Evolutionary conservation across 2,329 filamentous ascomycete genomes (phyloP), one percentile per base, ranked within the genome.

Genomic region (Alternaria gansuensis): DNA sequence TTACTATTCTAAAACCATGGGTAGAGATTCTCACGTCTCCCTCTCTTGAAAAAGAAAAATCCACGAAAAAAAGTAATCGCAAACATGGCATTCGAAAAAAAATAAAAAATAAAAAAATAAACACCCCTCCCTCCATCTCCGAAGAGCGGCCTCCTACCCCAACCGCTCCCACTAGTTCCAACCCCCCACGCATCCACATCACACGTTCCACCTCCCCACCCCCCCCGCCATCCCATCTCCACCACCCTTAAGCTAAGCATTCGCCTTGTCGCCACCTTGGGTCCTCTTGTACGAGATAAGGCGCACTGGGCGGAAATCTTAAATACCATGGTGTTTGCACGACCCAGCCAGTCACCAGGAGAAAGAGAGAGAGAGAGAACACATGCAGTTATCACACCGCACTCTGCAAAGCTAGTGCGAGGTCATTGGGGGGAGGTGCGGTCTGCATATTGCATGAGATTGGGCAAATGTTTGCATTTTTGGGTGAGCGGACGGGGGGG

Each of bases 221-320:
- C 17, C 17, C 17, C 17, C 17, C 17, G 17, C 44, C 44, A 1
- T 26, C 21, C 31, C n/a, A 34, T 26, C 44, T 13, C 31, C n/a
- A 34, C n/a, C 44, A 36, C 29, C 10, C 41, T 45, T 10, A 39
- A 17, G 34, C 34, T 50, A 50, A 48, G 44, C 44, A 48, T 48
- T 48, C 44, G 44, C 29, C 31, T 36, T 24, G 44, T 23, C 2
- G 23, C 44, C 23, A 31, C 29, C 31, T 36, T 24, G 44, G 23
- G 4, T 21, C 44, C 23, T 23, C 31, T 48, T 48, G 14, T 48
- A 21, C 29, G 29, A 34, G 29, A 48, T 29, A 36, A 39, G 33
- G 31, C 34, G 8, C 33, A 26, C 34, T 37, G 24, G 23, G 33
- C 34, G 34, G 14, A 39, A 50, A 13, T 13, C 24, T 36, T 37